These are phyloP conservation scores for Clonostachys solani DNA, from an alignment of 2,329 filamentous ascomycete species.

Conservation along the genomic window DNA sequence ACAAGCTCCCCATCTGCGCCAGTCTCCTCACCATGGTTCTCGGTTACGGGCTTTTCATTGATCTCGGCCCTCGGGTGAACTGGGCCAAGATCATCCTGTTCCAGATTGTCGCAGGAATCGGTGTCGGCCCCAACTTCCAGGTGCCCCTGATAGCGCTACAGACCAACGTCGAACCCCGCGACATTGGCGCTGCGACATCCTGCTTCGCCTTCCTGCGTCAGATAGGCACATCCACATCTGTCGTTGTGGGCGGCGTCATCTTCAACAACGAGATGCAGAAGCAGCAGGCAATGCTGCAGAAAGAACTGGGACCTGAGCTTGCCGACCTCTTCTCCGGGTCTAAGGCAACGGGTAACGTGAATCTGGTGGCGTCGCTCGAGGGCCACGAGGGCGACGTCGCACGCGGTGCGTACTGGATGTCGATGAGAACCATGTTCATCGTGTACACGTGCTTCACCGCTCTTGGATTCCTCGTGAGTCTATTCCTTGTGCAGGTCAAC, in stretches of 20 bases:
- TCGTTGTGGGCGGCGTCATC: conserved; percentile 73
- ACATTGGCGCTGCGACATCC: conserved; percentile 65
- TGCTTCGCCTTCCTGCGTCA: conserved; percentile 66
- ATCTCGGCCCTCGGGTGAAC: conserved; percentile 51
- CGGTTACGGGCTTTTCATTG: conserved; percentile 60
- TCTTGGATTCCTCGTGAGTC: conserved; percentile 38
- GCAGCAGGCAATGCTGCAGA: conserved; percentile 41
- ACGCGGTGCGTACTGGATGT: conserved; percentile 40
- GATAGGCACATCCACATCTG: conserved; percentile 61
- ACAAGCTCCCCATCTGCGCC: conserved; percentile 54
- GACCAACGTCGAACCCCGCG: conserved; percentile 53
- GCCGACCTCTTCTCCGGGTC: conserved; percentile 52
- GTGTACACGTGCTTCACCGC: conserved; percentile 47
- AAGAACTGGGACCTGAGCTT: conserved; percentile 43
- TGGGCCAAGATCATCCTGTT: conserved; percentile 55
- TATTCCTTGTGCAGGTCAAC: conserved; percentile 41
- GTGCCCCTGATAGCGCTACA: conserved; percentile 65
- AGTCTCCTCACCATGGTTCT: conserved; percentile 57
- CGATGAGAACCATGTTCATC: conserved; percentile 52
- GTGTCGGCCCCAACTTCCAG: conserved; percentile 67
- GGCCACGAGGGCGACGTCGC: conserved; percentile 35
- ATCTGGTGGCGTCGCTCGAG: conserved; percentile 47
- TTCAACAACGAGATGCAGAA: conserved; percentile 72
- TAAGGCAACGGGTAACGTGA: conserved; percentile 56
- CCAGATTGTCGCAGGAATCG: conserved; percentile 59